Evolutionary conservation across 2,329 filamentous ascomycete genomes (phyloP), one percentile per base, ranked within the genome.

Genomic region (Ceratocystis colombiana): DNA sequence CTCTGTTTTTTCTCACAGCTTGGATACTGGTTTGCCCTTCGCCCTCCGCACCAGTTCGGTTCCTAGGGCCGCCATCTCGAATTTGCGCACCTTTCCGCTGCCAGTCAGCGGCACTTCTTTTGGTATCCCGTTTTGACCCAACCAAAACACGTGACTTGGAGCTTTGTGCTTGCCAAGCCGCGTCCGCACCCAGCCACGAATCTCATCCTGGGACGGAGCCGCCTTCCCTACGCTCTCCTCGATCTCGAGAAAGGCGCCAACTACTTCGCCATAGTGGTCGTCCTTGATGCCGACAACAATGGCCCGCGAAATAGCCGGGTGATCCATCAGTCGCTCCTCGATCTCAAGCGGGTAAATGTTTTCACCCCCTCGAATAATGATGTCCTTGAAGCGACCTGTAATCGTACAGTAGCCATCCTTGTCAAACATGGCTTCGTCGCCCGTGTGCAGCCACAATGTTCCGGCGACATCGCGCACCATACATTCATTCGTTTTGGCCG

Each of bases 371-470:
- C 88, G 79, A 68, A 90, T 90, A 67, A 90, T 89, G 45, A 90
- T 89, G 68, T 91, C 88, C 76, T 90, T 90, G 76, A 89, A 89
- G 22, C 88, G 79, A 0, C 88, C 88, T 0, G 88, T 90, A 70
- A 91, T 90, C 5, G 78, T 80, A 70, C 87, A 89, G 72, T 88
- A 89, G 0, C 87, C 88, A 7, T 84, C 75, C 44, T 84, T 81
- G 67, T 90, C 87, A 67, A 86, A 84, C 5, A 86, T 79, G 44
- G 89, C 81, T 69, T 88, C 81, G 71, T 92, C 88, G 0, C 87
- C 87, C 0, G 87, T 89, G 69, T 84, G 82, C 69, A 74, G 76
- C 86, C 88, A 90, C 68, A 85, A 71, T 22, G 81, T 76, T 0
- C 82, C 80, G 0, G 79, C 75, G 66, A 78, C 76, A 70, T 84